Conservation (phyloP, 495 filamentous ascomycete genomes). For the Evansstolkia leycettana region DNA sequence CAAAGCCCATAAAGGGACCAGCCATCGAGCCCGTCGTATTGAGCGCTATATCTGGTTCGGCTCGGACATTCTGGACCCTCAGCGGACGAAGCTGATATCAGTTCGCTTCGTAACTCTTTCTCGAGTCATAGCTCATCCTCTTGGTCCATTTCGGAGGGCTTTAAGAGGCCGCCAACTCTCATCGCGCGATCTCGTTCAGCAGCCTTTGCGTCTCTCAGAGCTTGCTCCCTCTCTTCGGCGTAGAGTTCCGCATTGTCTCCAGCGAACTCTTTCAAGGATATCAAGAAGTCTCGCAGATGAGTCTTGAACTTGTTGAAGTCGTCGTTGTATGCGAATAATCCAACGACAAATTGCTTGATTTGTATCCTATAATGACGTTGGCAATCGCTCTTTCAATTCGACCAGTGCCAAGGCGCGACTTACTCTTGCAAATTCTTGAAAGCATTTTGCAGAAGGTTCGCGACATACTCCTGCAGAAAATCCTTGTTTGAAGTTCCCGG, state of each 20-base stretch:
- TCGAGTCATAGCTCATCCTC: slow-evolving; percentile 91
- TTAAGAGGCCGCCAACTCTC: slow-evolving; percentile 83
- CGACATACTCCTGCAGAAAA: slow-evolving; percentile 78
- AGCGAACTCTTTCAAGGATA: slow-evolving; percentile 88
- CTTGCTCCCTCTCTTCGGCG: slow-evolving; percentile 84
- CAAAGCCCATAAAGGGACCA: slow-evolving; percentile 31
- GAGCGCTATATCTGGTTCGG: background rate
- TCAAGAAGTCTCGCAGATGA: slow-evolving; percentile 89
- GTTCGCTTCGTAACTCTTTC: slow-evolving; percentile 40
- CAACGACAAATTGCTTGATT: slow-evolving; percentile 79
- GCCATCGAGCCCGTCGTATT: slow-evolving; percentile 26
- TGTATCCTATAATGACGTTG: slow-evolving; percentile 50
- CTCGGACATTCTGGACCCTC: slow-evolving; percentile 4
- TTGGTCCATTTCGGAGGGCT: slow-evolving; percentile 80
- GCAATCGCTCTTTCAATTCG: slow-evolving; percentile 6
- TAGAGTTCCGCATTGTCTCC: slow-evolving; percentile 82
- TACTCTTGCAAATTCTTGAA: slow-evolving; percentile 90
- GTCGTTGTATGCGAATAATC: slow-evolving; percentile 68
- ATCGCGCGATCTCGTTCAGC: slow-evolving; percentile 79
- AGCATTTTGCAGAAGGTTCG: slow-evolving; percentile 72
- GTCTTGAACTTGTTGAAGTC: slow-evolving; percentile 85
- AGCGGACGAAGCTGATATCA: slow-evolving; percentile 8
- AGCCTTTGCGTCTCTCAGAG: slow-evolving; percentile 60
- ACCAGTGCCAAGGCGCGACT: slow-evolving; percentile 21
- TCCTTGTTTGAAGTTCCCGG: slow-evolving; percentile 78